A percentile compares a stretch with the other conserved stretches of the same genome.
phyloP scores from a whole-genome alignment of 192 early-diverging fungal genomes.

The Linnemannia elongata region DNA sequence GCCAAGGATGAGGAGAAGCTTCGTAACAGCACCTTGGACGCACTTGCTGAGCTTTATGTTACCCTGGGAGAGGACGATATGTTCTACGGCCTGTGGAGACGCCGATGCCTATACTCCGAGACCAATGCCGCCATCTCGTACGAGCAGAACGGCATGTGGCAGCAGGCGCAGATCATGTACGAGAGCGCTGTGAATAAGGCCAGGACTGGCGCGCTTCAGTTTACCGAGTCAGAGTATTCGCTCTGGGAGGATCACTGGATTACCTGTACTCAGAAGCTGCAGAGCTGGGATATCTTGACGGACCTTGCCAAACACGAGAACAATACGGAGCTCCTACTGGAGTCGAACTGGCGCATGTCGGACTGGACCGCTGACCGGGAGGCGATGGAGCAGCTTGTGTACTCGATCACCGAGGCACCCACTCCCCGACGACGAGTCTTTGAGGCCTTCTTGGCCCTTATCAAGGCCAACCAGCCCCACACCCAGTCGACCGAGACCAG shows the following conservation, averaged over 20 bases:
- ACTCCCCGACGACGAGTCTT: slow-evolving; percentile 87
- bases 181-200: slow-evolving; percentile 96
- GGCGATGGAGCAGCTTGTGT: slow-evolving; percentile 74
- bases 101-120: slow-evolving; percentile 89
- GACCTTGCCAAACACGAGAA: slow-evolving; percentile 94
- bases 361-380: slow-evolving; percentile 93
- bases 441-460: slow-evolving; percentile 87
- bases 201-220: slow-evolving; percentile 85
- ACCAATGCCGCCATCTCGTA: slow-evolving; percentile 97
- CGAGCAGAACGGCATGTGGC: slow-evolving; percentile 96
- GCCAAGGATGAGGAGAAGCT: slow-evolving; percentile 90
- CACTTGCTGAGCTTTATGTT: slow-evolving; percentile 87
- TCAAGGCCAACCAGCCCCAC: slow-evolving; percentile 69
- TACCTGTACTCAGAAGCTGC: slow-evolving; percentile 87
- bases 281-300: slow-evolving; percentile 97
- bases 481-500: slow-evolving; percentile 64
- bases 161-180: slow-evolving; percentile 89
- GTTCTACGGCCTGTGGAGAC: slow-evolving; percentile 93
- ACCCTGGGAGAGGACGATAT: slow-evolving; percentile 93
- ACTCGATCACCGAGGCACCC: slow-evolving; percentile 64
- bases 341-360: slow-evolving; percentile 94
- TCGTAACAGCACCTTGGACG: slow-evolving; percentile 91
- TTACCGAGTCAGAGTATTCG: slow-evolving; percentile 94
- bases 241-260: slow-evolving; percentile 99
- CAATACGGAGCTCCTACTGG: slow-evolving; percentile 88